Evolutionary conservation across 169 alveolate genomes (phyloP).

Genomic region (Plasmodium knowlesi): DNA sequence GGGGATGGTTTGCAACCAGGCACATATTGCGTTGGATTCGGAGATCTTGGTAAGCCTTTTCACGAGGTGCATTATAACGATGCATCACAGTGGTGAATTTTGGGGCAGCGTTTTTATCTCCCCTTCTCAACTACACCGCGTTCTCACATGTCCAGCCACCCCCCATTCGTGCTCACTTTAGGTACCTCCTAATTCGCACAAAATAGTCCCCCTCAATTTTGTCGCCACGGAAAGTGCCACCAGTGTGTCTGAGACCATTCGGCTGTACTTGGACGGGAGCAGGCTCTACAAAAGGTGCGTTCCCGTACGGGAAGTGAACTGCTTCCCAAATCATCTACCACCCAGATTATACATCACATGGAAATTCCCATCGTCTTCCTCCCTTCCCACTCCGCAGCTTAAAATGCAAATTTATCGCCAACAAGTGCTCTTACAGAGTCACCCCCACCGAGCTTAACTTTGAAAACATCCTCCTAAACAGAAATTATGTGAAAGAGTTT

Average conservation of each 20-base stretch:
- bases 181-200: conserved; percentile 23
- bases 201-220: conserved; percentile 38
- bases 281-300: conserved; percentile 58
- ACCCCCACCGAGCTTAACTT: conserved; percentile 23
- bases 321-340: neutral
- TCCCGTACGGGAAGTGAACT: neutral
- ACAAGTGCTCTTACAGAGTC: conserved; percentile 19
- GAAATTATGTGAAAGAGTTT: conserved; percentile 25
- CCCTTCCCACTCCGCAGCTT: neutral
- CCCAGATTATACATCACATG: neutral
- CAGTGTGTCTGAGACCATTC: conserved; percentile 13
- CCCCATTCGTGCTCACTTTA: neutral
- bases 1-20: neutral
- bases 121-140: neutral
- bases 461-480: conserved; percentile 47
- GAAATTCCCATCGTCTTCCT: neutral
- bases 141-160: neutral
- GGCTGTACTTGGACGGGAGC: conserved; percentile 15
- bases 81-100: too few relatives aligned
- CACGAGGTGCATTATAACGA: neutral
- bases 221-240: conserved; percentile 5
- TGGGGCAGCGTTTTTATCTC: neutral
- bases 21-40: neutral
- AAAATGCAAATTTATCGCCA: conserved; percentile 15
- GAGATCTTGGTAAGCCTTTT: conserved; percentile 3